A percentile compares a stretch with the other conserved stretches of the same genome.
These are phyloP conservation scores for Durusdinium trenchii DNA, from an alignment of 73 alveolate species.

Conservation along the genomic window DNA sequence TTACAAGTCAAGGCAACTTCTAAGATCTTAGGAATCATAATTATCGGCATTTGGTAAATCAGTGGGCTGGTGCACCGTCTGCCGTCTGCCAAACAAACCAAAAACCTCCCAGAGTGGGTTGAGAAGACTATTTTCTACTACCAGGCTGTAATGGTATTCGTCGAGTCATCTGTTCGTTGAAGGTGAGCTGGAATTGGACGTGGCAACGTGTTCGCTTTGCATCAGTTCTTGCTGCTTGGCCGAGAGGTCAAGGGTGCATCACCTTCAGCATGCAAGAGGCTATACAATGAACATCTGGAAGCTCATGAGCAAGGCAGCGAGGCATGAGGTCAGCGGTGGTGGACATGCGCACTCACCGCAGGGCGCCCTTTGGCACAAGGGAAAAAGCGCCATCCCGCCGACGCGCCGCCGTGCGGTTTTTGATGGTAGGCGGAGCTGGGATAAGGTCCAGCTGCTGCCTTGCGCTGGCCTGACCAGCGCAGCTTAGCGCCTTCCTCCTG, in stretches of 20 bases:
- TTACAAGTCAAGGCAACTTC: neutral
- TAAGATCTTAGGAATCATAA: neutral
- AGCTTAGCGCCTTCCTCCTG: neutral
- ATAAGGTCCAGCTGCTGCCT: neutral
- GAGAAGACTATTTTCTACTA: neutral
- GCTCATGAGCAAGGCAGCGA: too few relatives aligned
- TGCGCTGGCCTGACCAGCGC: neutral
- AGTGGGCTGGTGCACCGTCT: neutral
- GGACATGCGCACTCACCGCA: neutral
- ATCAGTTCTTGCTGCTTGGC: neutral
- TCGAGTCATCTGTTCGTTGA: neutral
- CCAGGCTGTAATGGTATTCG: neutral
- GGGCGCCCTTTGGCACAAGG: neutral
- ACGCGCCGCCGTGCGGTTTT: neutral
- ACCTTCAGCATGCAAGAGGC: too few relatives aligned
- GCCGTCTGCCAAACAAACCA: neutral
- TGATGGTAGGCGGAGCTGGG: constrained; percentile 46
- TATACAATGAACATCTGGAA: neutral
- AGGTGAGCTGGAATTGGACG: neutral
- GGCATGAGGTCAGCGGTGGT: too few relatives aligned
- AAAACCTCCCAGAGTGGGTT: neutral
- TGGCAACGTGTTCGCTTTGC: neutral
- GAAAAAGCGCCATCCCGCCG: neutral
- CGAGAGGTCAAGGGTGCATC: too few relatives aligned
- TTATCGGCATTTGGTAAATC: neutral